These are phyloP conservation scores for Amylocystis lapponica DNA, from an alignment of 768 basidiomycete species.

Conservation along the genomic window DNA sequence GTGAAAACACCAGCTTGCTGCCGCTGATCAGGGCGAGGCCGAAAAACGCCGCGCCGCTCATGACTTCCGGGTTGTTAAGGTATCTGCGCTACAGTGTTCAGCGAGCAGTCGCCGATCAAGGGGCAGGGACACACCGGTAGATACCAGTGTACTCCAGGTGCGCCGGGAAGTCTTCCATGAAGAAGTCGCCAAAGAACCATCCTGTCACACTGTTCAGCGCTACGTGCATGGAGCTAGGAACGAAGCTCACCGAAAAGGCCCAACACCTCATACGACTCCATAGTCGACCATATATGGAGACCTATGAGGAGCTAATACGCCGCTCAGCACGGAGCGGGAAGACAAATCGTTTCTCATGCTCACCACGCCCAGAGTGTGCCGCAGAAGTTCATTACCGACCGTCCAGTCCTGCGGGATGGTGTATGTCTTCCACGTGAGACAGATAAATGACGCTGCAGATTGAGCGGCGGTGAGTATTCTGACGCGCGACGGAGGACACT, in stretches of 20 bases:
- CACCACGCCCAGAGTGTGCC: constrained; percentile 86
- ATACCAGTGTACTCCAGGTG: constrained; percentile 95
- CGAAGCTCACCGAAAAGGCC: constrained; percentile 77
- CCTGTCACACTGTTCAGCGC: constrained; percentile 38
- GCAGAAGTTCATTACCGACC: constrained; percentile 77
- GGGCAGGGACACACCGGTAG: constrained; percentile 59
- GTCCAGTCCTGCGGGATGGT: constrained; percentile 78
- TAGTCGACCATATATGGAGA: constrained; percentile 87
- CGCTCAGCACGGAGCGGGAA: background rate
- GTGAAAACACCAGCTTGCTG: constrained; percentile 81
- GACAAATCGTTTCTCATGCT: constrained; percentile 25
- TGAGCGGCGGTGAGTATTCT: too few species aligned
- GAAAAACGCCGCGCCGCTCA: constrained; percentile 94
- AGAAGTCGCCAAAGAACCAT: constrained; percentile 99
- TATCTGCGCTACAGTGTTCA: constrained; percentile 42
- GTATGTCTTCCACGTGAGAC: constrained; percentile 89
- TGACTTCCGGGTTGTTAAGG: constrained; percentile 92
- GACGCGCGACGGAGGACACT: too few species aligned
- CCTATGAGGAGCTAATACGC: constrained; percentile 51
- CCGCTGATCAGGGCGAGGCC: constrained; percentile 89
- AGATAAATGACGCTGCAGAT: constrained; percentile 69
- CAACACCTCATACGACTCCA: constrained; percentile 87
- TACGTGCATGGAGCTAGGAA: background rate
- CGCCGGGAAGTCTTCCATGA: constrained; percentile 88
- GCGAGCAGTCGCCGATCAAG: background rate